These are phyloP conservation scores for Hymenoscyphus fructigenus DNA, from an alignment of 2,329 filamentous ascomycete genomes.

Conservation along the genomic window DNA sequence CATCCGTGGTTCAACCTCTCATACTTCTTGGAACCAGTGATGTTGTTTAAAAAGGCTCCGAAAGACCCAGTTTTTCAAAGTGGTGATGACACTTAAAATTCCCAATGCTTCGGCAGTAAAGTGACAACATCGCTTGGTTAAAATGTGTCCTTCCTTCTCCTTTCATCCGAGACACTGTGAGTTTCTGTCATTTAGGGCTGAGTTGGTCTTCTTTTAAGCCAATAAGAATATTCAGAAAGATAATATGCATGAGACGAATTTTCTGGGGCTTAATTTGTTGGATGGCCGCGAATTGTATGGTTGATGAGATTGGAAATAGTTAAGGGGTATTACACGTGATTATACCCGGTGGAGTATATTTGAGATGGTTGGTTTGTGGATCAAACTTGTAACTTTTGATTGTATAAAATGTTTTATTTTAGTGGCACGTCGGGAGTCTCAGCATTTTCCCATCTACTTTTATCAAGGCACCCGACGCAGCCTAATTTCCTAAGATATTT, in stretches of 20 bases:
- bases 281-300: neutral
- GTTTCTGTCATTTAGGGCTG: neutral
- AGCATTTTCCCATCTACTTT: too few relatives aligned
- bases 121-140: conserved; percentile 2
- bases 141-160: conserved; percentile 4
- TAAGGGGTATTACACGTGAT: too few relatives aligned
- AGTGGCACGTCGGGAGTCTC: too few relatives aligned
- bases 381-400: too few relatives aligned
- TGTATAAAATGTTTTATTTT: too few relatives aligned
- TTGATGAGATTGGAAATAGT: too few relatives aligned
- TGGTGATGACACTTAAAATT: neutral
- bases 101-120: neutral
- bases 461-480: too few relatives aligned
- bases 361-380: too few relatives aligned
- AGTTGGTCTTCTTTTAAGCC: neutral
- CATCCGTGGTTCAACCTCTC: neutral
- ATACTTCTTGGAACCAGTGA: neutral
- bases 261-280: too few relatives aligned
- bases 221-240: neutral
- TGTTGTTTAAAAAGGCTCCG: neutral
- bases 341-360: too few relatives aligned
- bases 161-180: conserved; percentile 2
- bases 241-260: too few relatives aligned
- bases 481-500: too few relatives aligned
- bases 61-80: neutral